Evolutionary conservation across 768 basidiomycete species (phyloP).

Genomic region (Agrocybe pediades): DNA sequence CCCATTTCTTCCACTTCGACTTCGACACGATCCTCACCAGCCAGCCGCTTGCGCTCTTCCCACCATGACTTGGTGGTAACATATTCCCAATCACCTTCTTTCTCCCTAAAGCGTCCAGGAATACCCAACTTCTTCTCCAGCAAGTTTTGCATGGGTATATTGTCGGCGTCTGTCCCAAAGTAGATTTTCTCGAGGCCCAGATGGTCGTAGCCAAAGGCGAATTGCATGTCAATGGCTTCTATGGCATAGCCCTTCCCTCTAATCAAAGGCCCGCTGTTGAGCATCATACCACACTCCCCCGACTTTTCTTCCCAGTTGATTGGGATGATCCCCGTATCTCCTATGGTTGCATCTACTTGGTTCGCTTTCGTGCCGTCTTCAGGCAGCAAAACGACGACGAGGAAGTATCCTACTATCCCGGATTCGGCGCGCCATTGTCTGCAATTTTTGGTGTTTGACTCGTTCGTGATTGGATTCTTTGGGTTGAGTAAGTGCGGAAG

Average conservation of each 20-base stretch:
- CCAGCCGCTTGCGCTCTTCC: slow-evolving; percentile 11
- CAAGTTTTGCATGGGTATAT: slow-evolving; percentile 16
- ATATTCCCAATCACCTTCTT: slow-evolving; percentile 16
- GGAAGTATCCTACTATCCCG: slow-evolving; percentile 11
- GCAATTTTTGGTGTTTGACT: slow-evolving; percentile 17
- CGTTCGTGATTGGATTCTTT: slow-evolving; percentile 15
- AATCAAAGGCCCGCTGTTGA: slow-evolving; percentile 18
- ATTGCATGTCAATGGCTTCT: slow-evolving; percentile 19
- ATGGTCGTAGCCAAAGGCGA: slow-evolving; percentile 22
- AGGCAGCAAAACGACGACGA: slow-evolving; percentile 14
- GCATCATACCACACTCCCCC: slow-evolving; percentile 22
- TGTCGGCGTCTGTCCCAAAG: slow-evolving; percentile 16
- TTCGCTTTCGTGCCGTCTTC: background rate
- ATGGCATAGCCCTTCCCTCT: slow-evolving; percentile 22
- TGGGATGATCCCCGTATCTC: slow-evolving; percentile 17
- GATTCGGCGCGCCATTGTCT: slow-evolving; percentile 17
- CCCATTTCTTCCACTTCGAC: slow-evolving; percentile 8
- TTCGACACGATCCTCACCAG: slow-evolving; percentile 9
- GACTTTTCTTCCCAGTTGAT: slow-evolving; percentile 14
- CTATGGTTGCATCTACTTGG: slow-evolving; percentile 14
- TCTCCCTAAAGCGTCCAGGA: slow-evolving; percentile 12
- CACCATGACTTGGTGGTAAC: slow-evolving; percentile 17
- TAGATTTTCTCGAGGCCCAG: slow-evolving; percentile 15
- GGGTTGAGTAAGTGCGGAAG: slow-evolving; percentile 15
- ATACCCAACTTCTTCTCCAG: slow-evolving; percentile 19